These are phyloP conservation scores for Talaromyces sp. DNA, from an alignment of 2,329 filamentous ascomycete genomes.

Conservation along the genomic window DNA sequence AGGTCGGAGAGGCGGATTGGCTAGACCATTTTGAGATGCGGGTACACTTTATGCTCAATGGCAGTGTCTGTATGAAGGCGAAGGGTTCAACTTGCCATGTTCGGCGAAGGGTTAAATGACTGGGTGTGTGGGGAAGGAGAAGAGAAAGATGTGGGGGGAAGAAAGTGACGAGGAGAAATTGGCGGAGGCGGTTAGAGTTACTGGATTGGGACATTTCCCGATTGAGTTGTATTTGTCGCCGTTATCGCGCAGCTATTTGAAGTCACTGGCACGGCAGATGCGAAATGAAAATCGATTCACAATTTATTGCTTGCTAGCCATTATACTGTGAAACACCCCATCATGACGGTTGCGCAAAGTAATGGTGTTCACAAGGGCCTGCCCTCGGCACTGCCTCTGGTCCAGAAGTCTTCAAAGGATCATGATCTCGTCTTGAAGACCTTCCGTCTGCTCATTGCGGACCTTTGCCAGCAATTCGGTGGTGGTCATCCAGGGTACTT, in stretches of 20 bases:
- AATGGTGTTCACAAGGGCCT: conserved; percentile 8
- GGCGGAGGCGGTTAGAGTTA: conserved; percentile 3
- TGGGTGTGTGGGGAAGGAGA: too few species aligned
- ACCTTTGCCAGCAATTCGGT: conserved; percentile 70
- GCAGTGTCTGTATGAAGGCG: too few species aligned
- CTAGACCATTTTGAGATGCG: too few species aligned
- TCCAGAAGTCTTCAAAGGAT: conserved; percentile 27
- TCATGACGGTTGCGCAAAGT: conserved; percentile 2
- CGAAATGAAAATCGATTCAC: neutral
- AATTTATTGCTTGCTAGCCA: neutral
- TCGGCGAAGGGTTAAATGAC: too few species aligned
- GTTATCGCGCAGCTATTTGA: conserved; percentile 1
- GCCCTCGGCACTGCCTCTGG: conserved; percentile 22
- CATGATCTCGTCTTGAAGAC: conserved; percentile 60
- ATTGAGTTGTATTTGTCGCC: conserved; percentile 14
- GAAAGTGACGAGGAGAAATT: too few species aligned
- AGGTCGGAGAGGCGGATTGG: too few species aligned
- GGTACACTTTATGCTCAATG: too few species aligned
- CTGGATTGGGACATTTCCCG: conserved; percentile 3
- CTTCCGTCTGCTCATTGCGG: conserved; percentile 66
- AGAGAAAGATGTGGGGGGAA: too few species aligned
- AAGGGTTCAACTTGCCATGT: too few species aligned
- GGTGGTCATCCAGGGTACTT: conserved; percentile 67
- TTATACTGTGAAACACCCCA: neutral
- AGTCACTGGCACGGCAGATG: neutral